These are phyloP conservation scores for Encephalitozoon romaleae DNA, from an alignment of 371 early-diverging fungal genomes.

Conservation along the genomic window DNA sequence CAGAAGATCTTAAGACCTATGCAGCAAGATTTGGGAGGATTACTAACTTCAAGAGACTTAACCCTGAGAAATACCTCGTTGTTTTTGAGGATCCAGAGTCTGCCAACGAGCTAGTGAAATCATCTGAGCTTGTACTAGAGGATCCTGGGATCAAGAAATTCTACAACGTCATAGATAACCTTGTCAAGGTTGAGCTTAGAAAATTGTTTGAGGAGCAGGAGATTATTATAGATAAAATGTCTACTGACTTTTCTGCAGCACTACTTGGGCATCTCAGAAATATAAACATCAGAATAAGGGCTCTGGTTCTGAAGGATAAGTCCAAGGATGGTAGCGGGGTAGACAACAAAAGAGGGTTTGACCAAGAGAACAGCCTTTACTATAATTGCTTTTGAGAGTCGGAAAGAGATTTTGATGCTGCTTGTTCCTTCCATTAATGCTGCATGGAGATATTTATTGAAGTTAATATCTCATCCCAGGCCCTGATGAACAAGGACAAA, in stretches of 20 bases:
- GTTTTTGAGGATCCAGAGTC: slow-evolving; percentile 23
- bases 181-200: slow-evolving; percentile 12
- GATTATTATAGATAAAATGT: slow-evolving; percentile 22
- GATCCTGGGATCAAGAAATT: slow-evolving; percentile 45
- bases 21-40: slow-evolving; percentile 37
- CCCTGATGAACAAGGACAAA: slow-evolving; percentile 9
- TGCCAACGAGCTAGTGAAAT: slow-evolving; percentile 24
- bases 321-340: background rate
- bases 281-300: slow-evolving; percentile 33
- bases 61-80: slow-evolving; percentile 33
- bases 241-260: background rate
- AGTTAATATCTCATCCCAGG: background rate
- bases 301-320: slow-evolving; percentile 20
- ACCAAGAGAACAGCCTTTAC: slow-evolving; percentile 20
- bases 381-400: slow-evolving; percentile 14
- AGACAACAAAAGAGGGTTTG: slow-evolving; percentile 10
- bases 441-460: background rate
- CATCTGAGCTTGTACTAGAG: slow-evolving; percentile 13
- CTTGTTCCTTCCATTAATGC: background rate
- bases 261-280: background rate
- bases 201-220: slow-evolving; percentile 35
- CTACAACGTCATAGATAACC: slow-evolving; percentile 37
- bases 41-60: slow-evolving; percentile 6
- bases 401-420: background rate
- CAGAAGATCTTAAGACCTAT: slow-evolving; percentile 21